These are phyloP conservation scores for Zygnema cylindricum DNA, from an alignment of 139 green algal species.

Conservation along the genomic window DNA sequence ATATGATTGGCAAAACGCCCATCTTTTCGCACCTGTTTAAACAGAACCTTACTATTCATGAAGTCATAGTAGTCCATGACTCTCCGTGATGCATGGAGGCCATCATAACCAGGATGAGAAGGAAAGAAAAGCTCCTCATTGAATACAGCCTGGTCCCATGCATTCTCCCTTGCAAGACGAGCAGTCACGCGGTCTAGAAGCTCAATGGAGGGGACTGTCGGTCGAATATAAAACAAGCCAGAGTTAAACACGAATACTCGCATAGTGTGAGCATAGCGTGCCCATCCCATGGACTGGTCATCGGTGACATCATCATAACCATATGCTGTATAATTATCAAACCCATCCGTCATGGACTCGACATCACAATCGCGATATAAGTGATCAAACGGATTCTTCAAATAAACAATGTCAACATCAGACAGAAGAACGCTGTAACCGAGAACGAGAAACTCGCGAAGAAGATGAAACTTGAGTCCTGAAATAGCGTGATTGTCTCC, in stretches of 20 bases:
- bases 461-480: conserved; percentile 69
- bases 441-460: conserved; percentile 87
- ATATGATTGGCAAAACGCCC: not conserved
- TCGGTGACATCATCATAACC: conserved; percentile 87
- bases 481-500: conserved; percentile 68
- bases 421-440: conserved; percentile 90
- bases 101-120: conserved; percentile 29
- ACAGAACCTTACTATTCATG: conserved; percentile 69
- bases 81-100: conserved; percentile 48
- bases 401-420: conserved; percentile 91
- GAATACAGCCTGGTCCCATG: conserved; percentile 70
- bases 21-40: conserved; percentile 59
- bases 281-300: conserved; percentile 90
- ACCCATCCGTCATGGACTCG: conserved; percentile 83
- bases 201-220: conserved; percentile 50
- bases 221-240: conserved; percentile 63
- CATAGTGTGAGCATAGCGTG: conserved; percentile 73
- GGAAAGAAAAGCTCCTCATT: conserved; percentile 68
- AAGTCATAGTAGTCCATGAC: conserved; percentile 66
- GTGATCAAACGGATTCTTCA: conserved; percentile 68
- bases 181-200: conserved; percentile 57
- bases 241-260: conserved; percentile 68
- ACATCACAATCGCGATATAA: conserved; percentile 66
- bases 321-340: conserved; percentile 84
- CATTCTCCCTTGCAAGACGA: conserved; percentile 58